Evolutionary conservation across 2,329 filamentous ascomycete species (phyloP).

Genomic region (Penicillium sp.): DNA sequence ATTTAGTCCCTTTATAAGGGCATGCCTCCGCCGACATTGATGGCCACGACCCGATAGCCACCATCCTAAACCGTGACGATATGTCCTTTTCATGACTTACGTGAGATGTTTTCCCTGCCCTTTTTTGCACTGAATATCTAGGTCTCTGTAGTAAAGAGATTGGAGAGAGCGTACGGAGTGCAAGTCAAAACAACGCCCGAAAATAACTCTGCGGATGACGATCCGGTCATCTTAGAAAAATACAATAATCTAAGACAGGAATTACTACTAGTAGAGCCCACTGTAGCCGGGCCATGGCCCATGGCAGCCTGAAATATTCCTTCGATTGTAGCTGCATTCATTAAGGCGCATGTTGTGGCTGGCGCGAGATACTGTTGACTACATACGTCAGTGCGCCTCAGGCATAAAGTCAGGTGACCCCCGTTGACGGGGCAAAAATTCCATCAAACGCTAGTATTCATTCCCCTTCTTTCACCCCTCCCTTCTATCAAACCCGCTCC

Average conservation of each 20-base stretch:
- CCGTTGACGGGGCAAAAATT: conserved; percentile 30
- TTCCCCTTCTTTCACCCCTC: conserved; percentile 29
- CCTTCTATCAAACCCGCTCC: conserved; percentile 25
- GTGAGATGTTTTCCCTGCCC: conserved; percentile 7
- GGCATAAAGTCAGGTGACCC: conserved; percentile 23
- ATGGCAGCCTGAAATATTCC: not conserved
- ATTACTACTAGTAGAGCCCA: not conserved
- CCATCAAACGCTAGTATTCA: conserved; percentile 30
- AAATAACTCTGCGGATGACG: not conserved
- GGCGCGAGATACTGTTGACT: conserved; percentile 3
- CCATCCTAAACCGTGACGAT: conserved; percentile 8
- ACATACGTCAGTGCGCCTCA: conserved; percentile 25
- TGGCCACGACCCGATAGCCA: conserved; percentile 1
- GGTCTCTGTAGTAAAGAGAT: not conserved
- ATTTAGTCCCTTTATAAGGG: conserved; percentile 71
- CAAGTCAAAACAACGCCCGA: not conserved
- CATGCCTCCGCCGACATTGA: not conserved
- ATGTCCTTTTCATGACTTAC: conserved; percentile 15
- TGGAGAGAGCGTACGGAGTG: not conserved
- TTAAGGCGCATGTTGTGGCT: not conserved
- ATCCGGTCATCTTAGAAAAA: not conserved
- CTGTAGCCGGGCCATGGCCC: too few relatives aligned
- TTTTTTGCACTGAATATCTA: not conserved
- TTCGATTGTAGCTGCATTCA: not conserved
- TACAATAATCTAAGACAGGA: not conserved